Percentiles rank a stretch among this genome's conserved stretches.
Evolutionary conservation across 129 eudicot genomes (phyloP).

Genomic region (Ambrosia trifida): DNA sequence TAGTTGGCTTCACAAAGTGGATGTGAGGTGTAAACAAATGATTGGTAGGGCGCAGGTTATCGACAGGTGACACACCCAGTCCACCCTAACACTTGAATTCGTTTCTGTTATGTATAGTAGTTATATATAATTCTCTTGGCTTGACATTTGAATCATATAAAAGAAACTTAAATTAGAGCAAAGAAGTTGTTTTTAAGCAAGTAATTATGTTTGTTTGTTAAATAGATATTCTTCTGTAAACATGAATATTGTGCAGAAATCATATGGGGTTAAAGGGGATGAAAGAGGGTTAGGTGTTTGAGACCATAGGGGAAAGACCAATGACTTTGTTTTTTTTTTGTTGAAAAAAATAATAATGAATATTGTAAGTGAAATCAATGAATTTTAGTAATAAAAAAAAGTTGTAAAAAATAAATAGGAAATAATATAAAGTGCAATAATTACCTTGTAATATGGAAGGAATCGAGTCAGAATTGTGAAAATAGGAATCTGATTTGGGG

Average conservation of each 20-base stretch:
- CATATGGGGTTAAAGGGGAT: conserved; percentile 25
- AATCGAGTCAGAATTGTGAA: conserved; percentile 27
- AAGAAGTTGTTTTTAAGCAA: too few relatives aligned
- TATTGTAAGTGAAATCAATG: conserved; percentile 14
- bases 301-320: conserved; percentile 34
- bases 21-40: too few relatives aligned
- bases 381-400: conserved; percentile 20
- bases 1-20: too few relatives aligned
- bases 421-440: conserved; percentile 18
- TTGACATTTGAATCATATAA: too few relatives aligned
- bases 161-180: too few relatives aligned
- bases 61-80: too few relatives aligned
- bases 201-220: too few relatives aligned
- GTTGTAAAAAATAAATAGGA: conserved; percentile 2
- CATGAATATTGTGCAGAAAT: conserved; percentile 13
- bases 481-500: conserved; percentile 30
- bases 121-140: too few relatives aligned
- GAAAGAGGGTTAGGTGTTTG: conserved; percentile 27
- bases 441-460: conserved; percentile 28
- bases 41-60: too few relatives aligned
- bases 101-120: too few relatives aligned
- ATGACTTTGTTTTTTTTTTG: conserved; percentile 26
- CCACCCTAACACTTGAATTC: too few relatives aligned
- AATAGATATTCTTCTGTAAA: too few relatives aligned
- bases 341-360: conserved; percentile 23